These are phyloP conservation scores for Annona cherimola DNA, from an alignment of 164 flowering plant genomes.

Conservation along the genomic window DNA sequence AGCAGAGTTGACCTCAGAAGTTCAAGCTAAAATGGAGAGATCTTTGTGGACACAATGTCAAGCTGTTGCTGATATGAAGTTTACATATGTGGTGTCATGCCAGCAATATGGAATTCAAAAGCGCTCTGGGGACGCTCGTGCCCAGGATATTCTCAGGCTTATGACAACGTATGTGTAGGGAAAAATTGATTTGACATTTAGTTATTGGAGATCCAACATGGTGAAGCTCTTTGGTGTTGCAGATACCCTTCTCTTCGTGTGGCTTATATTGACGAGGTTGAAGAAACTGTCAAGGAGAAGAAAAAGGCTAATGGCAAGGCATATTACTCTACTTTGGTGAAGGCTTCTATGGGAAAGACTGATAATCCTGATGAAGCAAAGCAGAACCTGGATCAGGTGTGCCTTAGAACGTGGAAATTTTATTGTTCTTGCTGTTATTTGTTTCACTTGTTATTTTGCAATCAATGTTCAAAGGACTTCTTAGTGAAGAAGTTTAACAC, in stretches of 20 bases:
- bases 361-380: slow-evolving; percentile 52
- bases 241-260: slow-evolving; percentile 97
- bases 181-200: neutral
- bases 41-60: slow-evolving; percentile 66
- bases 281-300: slow-evolving; percentile 62
- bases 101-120: slow-evolving; percentile 72
- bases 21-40: slow-evolving; percentile 48
- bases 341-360: slow-evolving; percentile 72
- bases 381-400: slow-evolving; percentile 86
- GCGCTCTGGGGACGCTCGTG: slow-evolving; percentile 60
- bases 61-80: slow-evolving; percentile 83
- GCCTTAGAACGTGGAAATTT: neutral
- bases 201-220: neutral
- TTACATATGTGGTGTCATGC: slow-evolving; percentile 74
- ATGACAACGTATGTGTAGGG: slow-evolving; percentile 46
- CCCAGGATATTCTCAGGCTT: slow-evolving; percentile 61
- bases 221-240: slow-evolving; percentile 11
- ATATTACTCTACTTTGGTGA: slow-evolving; percentile 80
- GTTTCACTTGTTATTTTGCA: neutral
- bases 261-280: slow-evolving; percentile 96
- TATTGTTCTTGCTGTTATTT: neutral
- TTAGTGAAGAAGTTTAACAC: neutral
- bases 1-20: slow-evolving; percentile 52
- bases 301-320: slow-evolving; percentile 64
- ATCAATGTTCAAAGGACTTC: neutral